These are phyloP conservation scores for Byssochlamys sp. DNA, from an alignment of 2,329 filamentous ascomycete species.

Conservation along the genomic window DNA sequence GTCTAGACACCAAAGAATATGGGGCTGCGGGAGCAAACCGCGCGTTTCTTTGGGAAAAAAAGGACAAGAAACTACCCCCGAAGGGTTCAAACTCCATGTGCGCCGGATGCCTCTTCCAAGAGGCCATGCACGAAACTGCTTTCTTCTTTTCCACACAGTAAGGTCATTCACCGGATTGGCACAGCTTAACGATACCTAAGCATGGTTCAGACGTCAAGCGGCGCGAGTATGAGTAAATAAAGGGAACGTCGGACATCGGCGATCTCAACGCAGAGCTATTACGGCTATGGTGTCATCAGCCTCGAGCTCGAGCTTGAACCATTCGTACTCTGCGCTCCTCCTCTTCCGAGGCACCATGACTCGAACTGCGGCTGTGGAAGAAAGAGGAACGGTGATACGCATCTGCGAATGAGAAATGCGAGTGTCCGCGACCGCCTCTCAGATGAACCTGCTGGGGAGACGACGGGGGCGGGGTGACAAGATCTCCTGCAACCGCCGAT, in stretches of 20 bases:
- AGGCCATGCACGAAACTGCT: neutral
- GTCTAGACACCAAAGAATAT: neutral
- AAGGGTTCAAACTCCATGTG: neutral
- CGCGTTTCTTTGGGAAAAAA: neutral
- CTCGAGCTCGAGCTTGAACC: conserved; percentile 29
- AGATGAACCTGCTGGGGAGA: conserved; percentile 32
- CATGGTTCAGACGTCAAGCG: neutral
- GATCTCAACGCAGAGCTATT: neutral
- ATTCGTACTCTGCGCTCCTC: conserved; percentile 32
- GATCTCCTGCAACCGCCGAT: conserved; percentile 38
- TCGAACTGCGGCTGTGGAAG: conserved; percentile 16
- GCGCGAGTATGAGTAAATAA: neutral
- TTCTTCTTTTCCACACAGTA: neutral
- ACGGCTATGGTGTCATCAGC: conserved; percentile 8
- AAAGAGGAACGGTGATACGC: conserved; percentile 17
- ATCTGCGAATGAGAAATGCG: conserved; percentile 18
- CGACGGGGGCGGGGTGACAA: conserved; percentile 18
- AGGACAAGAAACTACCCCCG: neutral
- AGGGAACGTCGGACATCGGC: neutral
- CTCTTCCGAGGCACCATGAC: conserved; percentile 22
- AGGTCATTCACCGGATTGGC: neutral
- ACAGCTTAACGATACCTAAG: neutral
- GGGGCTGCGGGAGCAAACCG: neutral
- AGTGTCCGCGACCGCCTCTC: conserved; percentile 28
- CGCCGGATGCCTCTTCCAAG: neutral